Conservation (phyloP, 106 monocot genomes). For the Dendrobium chrysotoxum region DNA sequence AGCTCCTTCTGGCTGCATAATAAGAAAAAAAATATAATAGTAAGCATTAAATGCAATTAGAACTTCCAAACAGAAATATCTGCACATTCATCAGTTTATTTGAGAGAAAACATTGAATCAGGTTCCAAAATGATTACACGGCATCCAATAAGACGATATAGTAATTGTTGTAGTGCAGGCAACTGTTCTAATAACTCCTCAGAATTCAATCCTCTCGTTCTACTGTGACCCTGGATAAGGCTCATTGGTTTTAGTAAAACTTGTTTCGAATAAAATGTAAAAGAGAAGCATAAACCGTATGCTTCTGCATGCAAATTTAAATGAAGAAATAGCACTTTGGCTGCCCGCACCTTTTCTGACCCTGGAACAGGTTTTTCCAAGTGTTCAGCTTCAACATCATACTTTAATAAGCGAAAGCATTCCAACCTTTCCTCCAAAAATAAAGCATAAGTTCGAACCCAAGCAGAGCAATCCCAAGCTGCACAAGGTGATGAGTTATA, state of each 20-base stretch:
- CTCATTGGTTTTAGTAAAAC: not conserved
- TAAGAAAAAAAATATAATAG: constrained; percentile 5
- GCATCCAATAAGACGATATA: constrained; percentile 80
- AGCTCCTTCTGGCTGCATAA: constrained; percentile 75
- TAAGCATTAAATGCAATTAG: constrained; percentile 1
- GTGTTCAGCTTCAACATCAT: constrained; percentile 88
- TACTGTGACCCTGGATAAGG: constrained; percentile 51
- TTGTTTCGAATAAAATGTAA: not conserved
- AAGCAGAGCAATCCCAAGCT: constrained; percentile 99
- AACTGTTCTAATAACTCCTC: constrained; percentile 74
- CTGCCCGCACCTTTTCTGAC: constrained; percentile 48
- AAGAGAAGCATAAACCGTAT: not conserved
- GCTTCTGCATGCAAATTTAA: not conserved
- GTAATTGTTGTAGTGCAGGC: constrained; percentile 78
- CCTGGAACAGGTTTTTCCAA: constrained; percentile 45
- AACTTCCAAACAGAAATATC: not conserved
- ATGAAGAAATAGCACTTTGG: not conserved
- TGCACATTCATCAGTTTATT: not conserved
- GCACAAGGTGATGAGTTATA: constrained; percentile 3
- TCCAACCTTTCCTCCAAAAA: constrained; percentile 97
- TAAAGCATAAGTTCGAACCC: constrained; percentile 90
- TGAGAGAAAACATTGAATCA: not conserved
- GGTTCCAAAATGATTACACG: constrained; percentile 29
- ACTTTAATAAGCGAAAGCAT: constrained; percentile 84
- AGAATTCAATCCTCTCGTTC: constrained; percentile 55